Evolutionary conservation across 208 protist species (phyloP), one percentile per base, ranked within the genome.

Genomic region (Blastocrithidia nonstop): DNA sequence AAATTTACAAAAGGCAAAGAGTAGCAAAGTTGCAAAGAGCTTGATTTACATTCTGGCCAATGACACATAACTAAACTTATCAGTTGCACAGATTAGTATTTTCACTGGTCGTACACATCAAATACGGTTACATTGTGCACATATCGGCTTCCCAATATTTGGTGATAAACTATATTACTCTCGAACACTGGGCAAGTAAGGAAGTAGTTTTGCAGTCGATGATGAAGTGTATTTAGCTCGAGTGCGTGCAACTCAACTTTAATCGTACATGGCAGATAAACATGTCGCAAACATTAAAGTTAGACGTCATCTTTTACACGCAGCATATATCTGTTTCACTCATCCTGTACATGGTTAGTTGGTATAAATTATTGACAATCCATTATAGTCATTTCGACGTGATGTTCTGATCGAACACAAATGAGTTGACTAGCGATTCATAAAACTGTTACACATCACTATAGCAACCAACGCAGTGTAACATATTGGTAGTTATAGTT

Each of bases 91-190:
- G 16, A 56, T 92, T 0, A 23, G 52, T 7, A 79, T 78, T 0
- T 57, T 60, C 32, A 91, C 84, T 1, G 88, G 88, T 1, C 62
- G 88, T 13, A 60, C 81, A 1, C 88, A 95, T 50, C 88, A 95
- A 56, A 65, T 95, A 3, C 77, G 88, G 6, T 67, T 95, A 36
- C 83, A 93, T 63, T 81, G 71, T 45, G 54, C 57, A 25, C 66
- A 65, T 9, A 7, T 94, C n/a, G 86, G 82, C 3, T 70, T 69
- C 44, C 82, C 86, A 6, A 86, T 94, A 48, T 44, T 94, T 11
- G 86, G 86, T 2, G 86, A 94, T 51, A 64, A 62, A 1, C 45
- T 59, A 3, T 94, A 94, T 54, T 57, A 50, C 13, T 71, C 64
- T 0, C 25, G 4, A 2, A 63, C 50, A n/a, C 76, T 72, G 0